A percentile compares a stretch with the other conserved stretches of the same genome.
These are phyloP conservation scores for Nematocida sp. DNA, from an alignment of 371 early-diverging fungal species.

Conservation along the genomic window DNA sequence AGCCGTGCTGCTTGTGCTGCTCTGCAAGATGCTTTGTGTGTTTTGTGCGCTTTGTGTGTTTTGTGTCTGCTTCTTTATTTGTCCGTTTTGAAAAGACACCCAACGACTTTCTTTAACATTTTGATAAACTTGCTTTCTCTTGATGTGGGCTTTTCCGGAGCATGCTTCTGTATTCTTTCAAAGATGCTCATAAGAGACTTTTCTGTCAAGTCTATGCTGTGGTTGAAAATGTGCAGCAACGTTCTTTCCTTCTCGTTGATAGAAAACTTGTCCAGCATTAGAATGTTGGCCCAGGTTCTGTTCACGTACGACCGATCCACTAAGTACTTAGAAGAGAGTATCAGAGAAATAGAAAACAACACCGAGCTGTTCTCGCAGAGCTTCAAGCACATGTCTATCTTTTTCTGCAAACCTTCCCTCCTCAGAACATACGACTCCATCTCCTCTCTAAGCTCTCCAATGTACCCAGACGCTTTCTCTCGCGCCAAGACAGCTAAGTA, in stretches of 20 bases:
- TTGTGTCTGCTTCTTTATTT: neutral
- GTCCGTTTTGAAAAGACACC: conserved; percentile 23
- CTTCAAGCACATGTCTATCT: conserved; percentile 11
- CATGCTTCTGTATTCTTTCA: neutral
- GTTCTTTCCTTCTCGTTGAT: conserved; percentile 28
- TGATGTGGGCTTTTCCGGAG: conserved; percentile 25
- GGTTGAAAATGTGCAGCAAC: conserved; percentile 19
- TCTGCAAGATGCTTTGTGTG: too few species aligned
- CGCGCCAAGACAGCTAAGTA: conserved; percentile 22
- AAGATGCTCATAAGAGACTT: neutral
- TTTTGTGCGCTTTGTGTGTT: too few species aligned
- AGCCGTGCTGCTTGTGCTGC: too few species aligned
- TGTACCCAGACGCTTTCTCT: conserved; percentile 32
- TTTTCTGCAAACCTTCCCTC: neutral
- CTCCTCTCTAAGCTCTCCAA: neutral
- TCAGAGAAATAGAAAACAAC: conserved; percentile 33
- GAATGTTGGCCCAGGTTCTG: conserved; percentile 46
- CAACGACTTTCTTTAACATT: conserved; percentile 7
- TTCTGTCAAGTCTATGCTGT: conserved; percentile 10
- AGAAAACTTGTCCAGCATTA: conserved; percentile 25
- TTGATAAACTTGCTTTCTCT: conserved; percentile 18
- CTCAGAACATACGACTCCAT: neutral
- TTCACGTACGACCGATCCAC: conserved; percentile 45
- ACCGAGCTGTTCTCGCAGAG: conserved; percentile 19
- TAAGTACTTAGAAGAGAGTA: conserved; percentile 45